Evolutionary conservation across 768 basidiomycete species (phyloP).

Genomic region (Stropharia rugosoannulata): DNA sequence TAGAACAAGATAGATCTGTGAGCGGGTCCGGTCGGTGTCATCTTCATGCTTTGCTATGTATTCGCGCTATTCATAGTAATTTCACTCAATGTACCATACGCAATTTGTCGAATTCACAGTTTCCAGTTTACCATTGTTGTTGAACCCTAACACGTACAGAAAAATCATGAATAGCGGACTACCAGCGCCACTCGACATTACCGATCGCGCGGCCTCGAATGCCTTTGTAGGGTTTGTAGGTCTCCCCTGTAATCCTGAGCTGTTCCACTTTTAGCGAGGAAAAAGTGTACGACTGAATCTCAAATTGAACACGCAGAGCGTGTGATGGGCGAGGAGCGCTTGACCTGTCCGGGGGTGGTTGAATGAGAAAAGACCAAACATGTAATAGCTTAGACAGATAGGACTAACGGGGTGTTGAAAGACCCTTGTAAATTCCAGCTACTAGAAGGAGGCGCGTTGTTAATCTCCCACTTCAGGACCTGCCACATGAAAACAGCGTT

Average conservation of each 20-base stretch:
- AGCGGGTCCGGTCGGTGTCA: conserved; percentile 1
- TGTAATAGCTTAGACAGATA: neutral
- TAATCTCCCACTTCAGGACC: conserved; percentile 81
- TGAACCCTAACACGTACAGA: neutral
- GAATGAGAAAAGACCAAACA: neutral
- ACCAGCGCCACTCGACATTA: conserved; percentile 70
- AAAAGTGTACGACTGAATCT: conserved; percentile 69
- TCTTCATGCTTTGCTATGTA: conserved; percentile 7
- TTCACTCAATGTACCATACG: conserved; percentile 22
- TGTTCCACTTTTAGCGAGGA: conserved; percentile 86
- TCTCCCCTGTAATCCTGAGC: conserved; percentile 74
- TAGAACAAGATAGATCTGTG: conserved; percentile 61
- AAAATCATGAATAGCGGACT: conserved; percentile 4
- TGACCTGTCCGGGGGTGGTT: conserved; percentile 20
- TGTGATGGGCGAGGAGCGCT: conserved; percentile 64
- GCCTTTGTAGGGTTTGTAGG: conserved; percentile 91
- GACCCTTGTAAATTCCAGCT: conserved; percentile 76
- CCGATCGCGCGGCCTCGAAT: conserved; percentile 71
- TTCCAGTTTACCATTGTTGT: neutral
- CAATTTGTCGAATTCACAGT: conserved; percentile 6
- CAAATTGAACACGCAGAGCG: conserved; percentile 71
- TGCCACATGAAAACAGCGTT: conserved; percentile 22
- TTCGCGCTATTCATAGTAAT: conserved; percentile 11
- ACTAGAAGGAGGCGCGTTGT: conserved; percentile 62
- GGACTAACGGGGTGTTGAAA: conserved; percentile 61